These are phyloP conservation scores for Coniochaeta sp. DNA, from an alignment of 2,329 filamentous ascomycete genomes.

Conservation along the genomic window DNA sequence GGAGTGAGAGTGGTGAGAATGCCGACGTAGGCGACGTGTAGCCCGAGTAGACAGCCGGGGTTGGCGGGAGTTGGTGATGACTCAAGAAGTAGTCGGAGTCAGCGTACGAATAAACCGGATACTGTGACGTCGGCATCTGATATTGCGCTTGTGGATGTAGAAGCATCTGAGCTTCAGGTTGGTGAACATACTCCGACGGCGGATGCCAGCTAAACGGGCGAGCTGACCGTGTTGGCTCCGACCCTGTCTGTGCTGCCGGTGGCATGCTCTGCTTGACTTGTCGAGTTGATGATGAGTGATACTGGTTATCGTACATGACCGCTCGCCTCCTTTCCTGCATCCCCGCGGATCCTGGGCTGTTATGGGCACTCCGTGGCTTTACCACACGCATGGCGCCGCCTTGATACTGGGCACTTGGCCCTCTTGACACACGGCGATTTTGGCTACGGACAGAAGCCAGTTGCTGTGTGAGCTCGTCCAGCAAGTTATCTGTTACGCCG, in stretches of 20 bases:
- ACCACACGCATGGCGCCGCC: conserved; percentile 49
- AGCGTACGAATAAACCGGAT: conserved; percentile 31
- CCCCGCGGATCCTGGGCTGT: conserved; percentile 54
- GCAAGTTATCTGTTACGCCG: conserved; percentile 26
- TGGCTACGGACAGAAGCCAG: conserved; percentile 32
- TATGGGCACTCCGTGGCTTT: conserved; percentile 62
- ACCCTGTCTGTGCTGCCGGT: not conserved
- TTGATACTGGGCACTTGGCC: conserved; percentile 35
- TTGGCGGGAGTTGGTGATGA: conserved; percentile 40
- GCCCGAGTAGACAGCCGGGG: conserved; percentile 47
- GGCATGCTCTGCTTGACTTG: not conserved
- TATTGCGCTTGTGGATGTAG: conserved; percentile 19
- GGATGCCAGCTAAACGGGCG: conserved; percentile 75
- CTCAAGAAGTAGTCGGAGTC: conserved; percentile 32
- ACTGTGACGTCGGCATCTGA: conserved; percentile 25
- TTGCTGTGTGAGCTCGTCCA: conserved; percentile 46
- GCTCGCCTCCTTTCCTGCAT: conserved; percentile 41
- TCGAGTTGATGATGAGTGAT: conserved; percentile 15
- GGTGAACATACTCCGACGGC: conserved; percentile 40
- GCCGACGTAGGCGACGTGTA: conserved; percentile 48
- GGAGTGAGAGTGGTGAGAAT: conserved; percentile 46
- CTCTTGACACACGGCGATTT: conserved; percentile 39
- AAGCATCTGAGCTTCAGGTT: conserved; percentile 26
- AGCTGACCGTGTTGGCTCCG: conserved; percentile 20
- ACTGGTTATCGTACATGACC: conserved; percentile 46